Conservation (phyloP, 1,284 basidiomycete species). For the Porphyrellus sp. region DNA sequence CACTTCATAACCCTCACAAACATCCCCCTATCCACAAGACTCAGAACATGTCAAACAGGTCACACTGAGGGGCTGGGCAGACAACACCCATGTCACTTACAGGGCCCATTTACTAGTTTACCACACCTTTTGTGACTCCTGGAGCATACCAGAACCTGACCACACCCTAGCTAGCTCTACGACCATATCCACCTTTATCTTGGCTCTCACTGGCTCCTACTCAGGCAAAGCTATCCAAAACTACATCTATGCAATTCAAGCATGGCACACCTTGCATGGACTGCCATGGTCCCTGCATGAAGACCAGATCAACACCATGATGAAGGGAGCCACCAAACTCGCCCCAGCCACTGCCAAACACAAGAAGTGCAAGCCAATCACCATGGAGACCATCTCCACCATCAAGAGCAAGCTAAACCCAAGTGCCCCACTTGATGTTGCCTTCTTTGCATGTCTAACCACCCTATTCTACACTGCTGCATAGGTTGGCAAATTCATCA, state of each 20-base stretch:
- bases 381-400: background rate
- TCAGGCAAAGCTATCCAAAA: background rate
- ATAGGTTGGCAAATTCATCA: background rate
- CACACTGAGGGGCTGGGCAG: background rate
- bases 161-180: background rate
- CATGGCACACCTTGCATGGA: background rate
- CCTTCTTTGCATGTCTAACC: background rate
- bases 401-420: background rate
- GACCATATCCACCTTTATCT: background rate
- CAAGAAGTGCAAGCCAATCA: background rate
- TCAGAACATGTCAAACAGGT: background rate
- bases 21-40: no score
- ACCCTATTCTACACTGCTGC: background rate
- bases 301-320: background rate
- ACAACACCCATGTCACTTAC: background rate
- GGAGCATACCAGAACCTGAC: background rate
- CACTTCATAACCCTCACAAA: no score
- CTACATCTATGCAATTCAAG: background rate
- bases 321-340: background rate
- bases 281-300: background rate
- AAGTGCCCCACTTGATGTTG: background rate
- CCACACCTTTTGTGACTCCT: background rate
- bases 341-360: background rate
- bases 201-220: background rate
- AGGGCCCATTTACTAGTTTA: background rate